Evolutionary conservation across 768 basidiomycete genomes (phyloP).

Genomic region (Tricholoma hemisulphureum): DNA sequence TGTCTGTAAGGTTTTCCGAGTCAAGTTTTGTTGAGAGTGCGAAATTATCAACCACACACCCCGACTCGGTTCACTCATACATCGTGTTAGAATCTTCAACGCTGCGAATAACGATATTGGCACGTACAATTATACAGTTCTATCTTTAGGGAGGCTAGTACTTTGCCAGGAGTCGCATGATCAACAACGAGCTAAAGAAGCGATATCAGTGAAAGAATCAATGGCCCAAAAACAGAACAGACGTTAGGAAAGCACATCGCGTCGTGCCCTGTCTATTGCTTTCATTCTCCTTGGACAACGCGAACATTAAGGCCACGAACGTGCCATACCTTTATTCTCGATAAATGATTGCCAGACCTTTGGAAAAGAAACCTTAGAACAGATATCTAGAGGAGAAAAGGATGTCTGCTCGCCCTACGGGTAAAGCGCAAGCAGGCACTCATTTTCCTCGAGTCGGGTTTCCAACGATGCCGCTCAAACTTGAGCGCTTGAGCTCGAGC

Average conservation of each 20-base stretch:
- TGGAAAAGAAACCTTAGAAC: background rate
- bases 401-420: slow-evolving; percentile 42
- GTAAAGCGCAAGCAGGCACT: slow-evolving; percentile 73
- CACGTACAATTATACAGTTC: slow-evolving; percentile 70
- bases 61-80: slow-evolving; percentile 76
- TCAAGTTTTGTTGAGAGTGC: background rate
- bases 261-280: slow-evolving; percentile 62
- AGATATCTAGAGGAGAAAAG: background rate
- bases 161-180: slow-evolving; percentile 66
- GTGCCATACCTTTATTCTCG: slow-evolving; percentile 59
- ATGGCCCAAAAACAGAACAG: slow-evolving; percentile 13
- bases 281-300: background rate
- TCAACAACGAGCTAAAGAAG: slow-evolving; percentile 56
- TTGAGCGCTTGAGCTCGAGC: too few relatives aligned
- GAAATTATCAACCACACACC: slow-evolving; percentile 39
- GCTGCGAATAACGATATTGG: background rate
- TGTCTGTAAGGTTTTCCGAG: slow-evolving; percentile 29
- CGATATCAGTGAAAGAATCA: background rate
- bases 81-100: slow-evolving; percentile 7
- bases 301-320: background rate
- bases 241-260: slow-evolving; percentile 79
- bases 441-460: slow-evolving; percentile 45
- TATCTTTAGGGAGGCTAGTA: slow-evolving; percentile 68
- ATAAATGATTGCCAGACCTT: slow-evolving; percentile 85
- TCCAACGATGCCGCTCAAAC: too few relatives aligned